These are phyloP conservation scores for Beverwykella pulmonaria DNA, from an alignment of 495 filamentous ascomycete species.

Conservation along the genomic window DNA sequence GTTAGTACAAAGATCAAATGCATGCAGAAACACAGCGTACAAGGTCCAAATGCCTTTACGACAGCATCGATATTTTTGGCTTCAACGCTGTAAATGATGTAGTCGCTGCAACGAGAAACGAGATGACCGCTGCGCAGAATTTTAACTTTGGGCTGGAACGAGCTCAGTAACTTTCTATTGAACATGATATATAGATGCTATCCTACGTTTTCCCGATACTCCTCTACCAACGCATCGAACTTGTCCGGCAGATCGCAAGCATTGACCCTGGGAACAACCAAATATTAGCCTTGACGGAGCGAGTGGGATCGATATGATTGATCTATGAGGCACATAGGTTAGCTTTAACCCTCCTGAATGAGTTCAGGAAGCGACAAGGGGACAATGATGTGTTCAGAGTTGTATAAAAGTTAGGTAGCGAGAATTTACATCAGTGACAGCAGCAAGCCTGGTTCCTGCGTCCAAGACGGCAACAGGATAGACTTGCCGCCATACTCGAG, in stretches of 20 bases:
- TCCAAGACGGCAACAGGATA: slow-evolving; percentile 57
- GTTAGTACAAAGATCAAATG: slow-evolving; percentile 27
- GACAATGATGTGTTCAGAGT: slow-evolving; percentile 65
- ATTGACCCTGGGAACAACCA: slow-evolving; percentile 67
- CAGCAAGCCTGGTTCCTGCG: slow-evolving; percentile 41
- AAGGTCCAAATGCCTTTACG: slow-evolving; percentile 84
- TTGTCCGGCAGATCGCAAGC: slow-evolving; percentile 90
- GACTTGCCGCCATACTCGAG: slow-evolving; percentile 78
- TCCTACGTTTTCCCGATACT: slow-evolving; percentile 75
- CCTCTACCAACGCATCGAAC: slow-evolving; percentile 71
- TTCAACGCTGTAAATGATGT: slow-evolving; percentile 97
- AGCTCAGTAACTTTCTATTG: slow-evolving; percentile 57
- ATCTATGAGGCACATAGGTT: slow-evolving; percentile 23
- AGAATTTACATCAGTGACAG: slow-evolving; percentile 92
- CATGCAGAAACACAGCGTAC: slow-evolving; percentile 59
- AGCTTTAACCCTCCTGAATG: slow-evolving; percentile 22
- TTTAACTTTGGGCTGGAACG: slow-evolving; percentile 65
- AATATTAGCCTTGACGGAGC: slow-evolving; percentile 11
- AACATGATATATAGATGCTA: slow-evolving; percentile 39
- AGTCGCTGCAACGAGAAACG: slow-evolving; percentile 92
- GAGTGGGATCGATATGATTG: slow-evolving; percentile 1
- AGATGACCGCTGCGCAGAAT: slow-evolving; percentile 91
- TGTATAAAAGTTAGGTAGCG: slow-evolving; percentile 84
- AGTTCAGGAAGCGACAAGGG: background rate
- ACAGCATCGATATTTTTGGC: slow-evolving; percentile 84